Percentiles rank a stretch among this genome's conserved stretches.
These are phyloP conservation scores for Tuctoria greenei DNA, from an alignment of 176 grass and related monocot species.

Conservation along the genomic window DNA sequence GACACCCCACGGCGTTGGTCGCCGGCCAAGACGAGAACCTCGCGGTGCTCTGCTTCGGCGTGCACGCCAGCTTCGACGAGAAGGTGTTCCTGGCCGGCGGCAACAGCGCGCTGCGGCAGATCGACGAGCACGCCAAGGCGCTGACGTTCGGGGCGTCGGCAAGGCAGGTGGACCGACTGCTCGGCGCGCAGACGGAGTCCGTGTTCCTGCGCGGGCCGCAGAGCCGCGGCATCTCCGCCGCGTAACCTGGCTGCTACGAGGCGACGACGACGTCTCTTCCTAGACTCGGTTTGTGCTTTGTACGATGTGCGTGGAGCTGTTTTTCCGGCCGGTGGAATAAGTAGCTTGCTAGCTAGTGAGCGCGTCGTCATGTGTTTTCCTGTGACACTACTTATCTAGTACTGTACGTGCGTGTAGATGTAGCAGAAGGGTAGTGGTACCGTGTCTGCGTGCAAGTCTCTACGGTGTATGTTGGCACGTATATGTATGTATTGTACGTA, in stretches of 20 bases:
- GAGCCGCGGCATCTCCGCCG: neutral
- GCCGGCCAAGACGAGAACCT: constrained; percentile 47
- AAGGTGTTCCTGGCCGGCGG: constrained; percentile 48
- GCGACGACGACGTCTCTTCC: too few species aligned
- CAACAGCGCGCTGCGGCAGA: constrained; percentile 52
- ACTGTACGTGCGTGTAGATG: neutral
- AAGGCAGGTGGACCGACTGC: constrained; percentile 48
- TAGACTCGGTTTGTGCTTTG: neutral
- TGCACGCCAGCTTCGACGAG: constrained; percentile 33
- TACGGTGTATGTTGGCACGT: neutral
- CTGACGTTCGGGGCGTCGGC: constrained; percentile 19
- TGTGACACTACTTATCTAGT: too few species aligned
- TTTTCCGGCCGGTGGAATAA: neutral
- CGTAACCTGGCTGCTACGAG: neutral
- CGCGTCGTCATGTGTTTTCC: neutral
- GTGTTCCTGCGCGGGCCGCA: constrained; percentile 57
- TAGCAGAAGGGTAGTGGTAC: neutral
- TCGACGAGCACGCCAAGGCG: constrained; percentile 38
- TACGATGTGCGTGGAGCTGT: neutral
- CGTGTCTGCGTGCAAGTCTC: neutral
- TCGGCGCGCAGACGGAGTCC: constrained; percentile 52
- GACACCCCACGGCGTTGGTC: constrained; percentile 45
- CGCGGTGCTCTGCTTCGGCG: constrained; percentile 48
- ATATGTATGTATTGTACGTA: neutral
- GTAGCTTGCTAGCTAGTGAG: neutral